Evolutionary conservation across 2,329 filamentous ascomycete species (phyloP), one percentile per base, ranked within the genome.

Genomic region (Penicillium glabrum): DNA sequence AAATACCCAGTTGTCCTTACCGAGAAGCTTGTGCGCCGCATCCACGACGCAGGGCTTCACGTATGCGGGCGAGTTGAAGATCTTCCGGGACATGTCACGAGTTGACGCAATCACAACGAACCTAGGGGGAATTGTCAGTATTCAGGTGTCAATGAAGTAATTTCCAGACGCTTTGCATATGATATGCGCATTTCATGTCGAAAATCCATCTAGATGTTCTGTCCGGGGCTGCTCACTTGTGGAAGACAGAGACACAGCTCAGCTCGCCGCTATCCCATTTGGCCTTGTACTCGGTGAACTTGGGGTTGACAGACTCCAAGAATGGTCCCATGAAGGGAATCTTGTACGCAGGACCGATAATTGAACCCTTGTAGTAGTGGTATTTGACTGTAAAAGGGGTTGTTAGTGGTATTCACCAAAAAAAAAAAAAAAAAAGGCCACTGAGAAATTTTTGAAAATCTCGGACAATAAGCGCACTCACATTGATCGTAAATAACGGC

Each of bases 41-140:
- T 98, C 93, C 62, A 99, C 95, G 60, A 99, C 93, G 71, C 93
- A 98, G 43, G 95, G 95, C 80, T 97, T 97, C 73, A 96, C 92
- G 71, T 88, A 98, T 51, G 79, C 75, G 26, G 95, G 95, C 21
- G 93, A 96, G 78, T 97, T 98, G 84, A 98, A 93, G 67, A 98
- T 89, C 77, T 98, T 98, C 68, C 93, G 89, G 57, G 93, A 89
- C 85, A 98, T 91, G 72, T 98, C 95, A 70, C 95, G 91, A 51
- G 89, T 92, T 19, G 93, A 96, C 33, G 93, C 93, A 73, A 99
- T 96, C 56, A 99, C 92, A 63, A 98, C 95, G 75, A 99, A 99
- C 75, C 91, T 96, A 66, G 2, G 35, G n/a, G 9, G 43, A 3
- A 14, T 51, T 56, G 59, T 37, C n/a, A 51, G 39, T 27, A 33